phyloP scores from a whole-genome alignment of 2,329 filamentous ascomycete genomes.

The Coniochaeta prunicola region DNA sequence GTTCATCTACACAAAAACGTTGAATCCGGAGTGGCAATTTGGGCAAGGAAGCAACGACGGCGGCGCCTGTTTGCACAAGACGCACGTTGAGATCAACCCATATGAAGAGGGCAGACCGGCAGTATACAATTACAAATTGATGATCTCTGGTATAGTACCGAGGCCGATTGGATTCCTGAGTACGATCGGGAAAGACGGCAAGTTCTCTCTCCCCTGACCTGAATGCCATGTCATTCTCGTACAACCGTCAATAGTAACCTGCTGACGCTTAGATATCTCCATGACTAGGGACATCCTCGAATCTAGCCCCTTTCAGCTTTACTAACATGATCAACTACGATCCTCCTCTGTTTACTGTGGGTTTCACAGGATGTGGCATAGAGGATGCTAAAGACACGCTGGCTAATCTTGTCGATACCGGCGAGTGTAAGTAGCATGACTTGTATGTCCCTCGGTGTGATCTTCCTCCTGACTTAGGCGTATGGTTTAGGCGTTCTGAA shows the following conservation, averaged over 20 bases:
- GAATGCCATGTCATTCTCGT: too few relatives aligned
- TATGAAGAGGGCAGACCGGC: slow-evolving; percentile 48
- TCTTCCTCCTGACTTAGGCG: too few relatives aligned
- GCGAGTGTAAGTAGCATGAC: slow-evolving; percentile 38
- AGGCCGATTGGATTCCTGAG: slow-evolving; percentile 39
- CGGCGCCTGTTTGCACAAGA: neutral
- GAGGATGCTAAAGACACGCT: slow-evolving; percentile 49
- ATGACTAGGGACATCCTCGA: slow-evolving; percentile 33
- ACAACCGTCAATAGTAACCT: too few relatives aligned
- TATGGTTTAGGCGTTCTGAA: slow-evolving; percentile 40
- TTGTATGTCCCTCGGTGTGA: too few relatives aligned
- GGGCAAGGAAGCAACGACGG: too few relatives aligned
- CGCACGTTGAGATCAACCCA: slow-evolving; percentile 53
- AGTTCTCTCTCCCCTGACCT: too few relatives aligned
- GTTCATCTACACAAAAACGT: too few relatives aligned
- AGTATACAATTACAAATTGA: slow-evolving; percentile 56
- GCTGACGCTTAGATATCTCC: too few relatives aligned
- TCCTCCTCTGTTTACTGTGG: slow-evolving; percentile 54
- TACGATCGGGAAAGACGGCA: too few relatives aligned
- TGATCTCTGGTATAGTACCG: slow-evolving; percentile 57
- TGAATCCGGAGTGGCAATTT: too few relatives aligned
- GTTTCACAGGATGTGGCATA: slow-evolving; percentile 10
- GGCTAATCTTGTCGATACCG: slow-evolving; percentile 51
- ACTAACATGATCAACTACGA: slow-evolving; percentile 62
- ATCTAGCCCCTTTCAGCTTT: slow-evolving; percentile 63